Evolutionary conservation across 495 filamentous ascomycete species (phyloP).

Genomic region (Daldinia loculata): DNA sequence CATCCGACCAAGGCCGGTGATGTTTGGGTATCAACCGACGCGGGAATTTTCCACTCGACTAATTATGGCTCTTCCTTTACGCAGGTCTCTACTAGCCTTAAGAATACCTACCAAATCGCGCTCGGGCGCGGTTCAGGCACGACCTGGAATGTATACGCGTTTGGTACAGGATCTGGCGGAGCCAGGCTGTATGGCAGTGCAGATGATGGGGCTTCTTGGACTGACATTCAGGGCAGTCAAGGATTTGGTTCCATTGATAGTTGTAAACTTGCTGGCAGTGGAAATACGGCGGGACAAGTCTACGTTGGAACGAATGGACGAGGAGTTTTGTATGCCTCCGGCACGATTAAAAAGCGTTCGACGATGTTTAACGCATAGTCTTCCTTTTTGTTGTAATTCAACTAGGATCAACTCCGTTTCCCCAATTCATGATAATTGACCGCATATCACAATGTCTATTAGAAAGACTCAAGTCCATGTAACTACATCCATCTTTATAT

Average conservation of each 20-base stretch:
- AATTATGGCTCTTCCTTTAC: conserved; percentile 60
- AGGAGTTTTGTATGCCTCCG: conserved; percentile 61
- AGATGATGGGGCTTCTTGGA: conserved; percentile 60
- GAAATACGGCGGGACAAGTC: conserved; percentile 60
- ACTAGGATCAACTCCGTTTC: not conserved
- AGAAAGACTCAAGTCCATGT: too few species aligned
- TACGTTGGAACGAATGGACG: conserved; percentile 68
- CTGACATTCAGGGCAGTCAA: conserved; percentile 61
- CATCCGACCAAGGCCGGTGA: conserved; percentile 61
- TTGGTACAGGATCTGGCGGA: conserved; percentile 56
- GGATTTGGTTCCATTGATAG: conserved; percentile 61
- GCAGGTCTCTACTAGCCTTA: conserved; percentile 47
- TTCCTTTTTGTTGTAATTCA: too few species aligned
- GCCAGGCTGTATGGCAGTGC: conserved; percentile 60
- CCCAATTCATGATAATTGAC: not conserved
- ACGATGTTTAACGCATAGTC: conserved; percentile 17
- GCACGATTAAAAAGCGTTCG: conserved; percentile 28
- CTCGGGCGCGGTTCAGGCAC: conserved; percentile 51
- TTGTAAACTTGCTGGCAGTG: conserved; percentile 58
- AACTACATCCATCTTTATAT: too few species aligned
- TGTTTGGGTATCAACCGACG: conserved; percentile 62
- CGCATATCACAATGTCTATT: not conserved
- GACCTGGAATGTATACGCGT: conserved; percentile 59
- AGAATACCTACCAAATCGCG: conserved; percentile 56
- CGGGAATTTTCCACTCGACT: conserved; percentile 61